Base-by-base conservation (phyloP, 768 basidiomycete species). In the Lactarius indigo region DNA sequence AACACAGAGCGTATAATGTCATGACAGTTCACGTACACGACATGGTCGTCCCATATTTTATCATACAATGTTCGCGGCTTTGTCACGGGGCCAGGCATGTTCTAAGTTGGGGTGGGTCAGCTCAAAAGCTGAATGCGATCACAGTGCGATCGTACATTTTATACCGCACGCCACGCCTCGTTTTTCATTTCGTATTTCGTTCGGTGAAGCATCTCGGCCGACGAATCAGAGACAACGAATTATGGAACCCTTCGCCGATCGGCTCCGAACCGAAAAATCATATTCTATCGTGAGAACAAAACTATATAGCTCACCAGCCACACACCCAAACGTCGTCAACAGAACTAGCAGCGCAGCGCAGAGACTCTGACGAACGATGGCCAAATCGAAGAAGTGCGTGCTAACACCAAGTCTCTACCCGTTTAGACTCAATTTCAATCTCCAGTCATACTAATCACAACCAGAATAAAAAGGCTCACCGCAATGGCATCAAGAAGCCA, bases 31-130 rank as follows among this genome's bases (percentile, higher is more conserved):
- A 72, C 91, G 68, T 73, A 94, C 87, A 98, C 90, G 74, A 96
- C 86, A 79, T 98, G 96, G 76, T 98, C 94, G 71, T 97, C 94
- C 88, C 92, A 97, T 70, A 98, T 94, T 81, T 98, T 98, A 79
- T 98, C 96, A 78, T 98, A 97, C 35, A 98, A 82, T 41, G 96
- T 98, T 68, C 94, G 88, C 12, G 94, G 93, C 26, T 82, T 78
- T 62, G 80, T 71, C 20, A 82, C 76, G n/a, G 85, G 77, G 37
- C 79, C 81, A 54, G 87, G 84, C 87, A 88, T 88, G 37, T 20
- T 70, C 33, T 62, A 17, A 42, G 41, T 57, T 35, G 31, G 56
- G 18, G 28, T 57, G 56, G 56, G 30, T 30, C 56, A n/a, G 7
- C 56, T 57, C 56, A 5, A 50, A 50, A 13, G 47, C 23, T 50